Conservation (phyloP, 2,329 filamentous ascomycete genomes). For the Aureobasidium sp. region DNA sequence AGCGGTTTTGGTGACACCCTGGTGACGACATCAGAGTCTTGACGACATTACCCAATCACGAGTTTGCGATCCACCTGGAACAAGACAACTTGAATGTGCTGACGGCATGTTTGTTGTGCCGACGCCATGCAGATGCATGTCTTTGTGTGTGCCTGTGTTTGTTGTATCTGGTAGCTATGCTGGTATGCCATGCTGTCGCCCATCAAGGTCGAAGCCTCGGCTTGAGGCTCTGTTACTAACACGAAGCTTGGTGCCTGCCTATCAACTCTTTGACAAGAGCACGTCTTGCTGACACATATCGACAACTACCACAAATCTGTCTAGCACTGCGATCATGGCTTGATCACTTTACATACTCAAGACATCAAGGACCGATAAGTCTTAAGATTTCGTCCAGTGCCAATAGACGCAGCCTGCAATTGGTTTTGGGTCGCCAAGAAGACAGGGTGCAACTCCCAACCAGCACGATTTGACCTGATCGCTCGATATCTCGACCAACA, state of each 20-base stretch:
- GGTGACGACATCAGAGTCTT: conserved; percentile 10
- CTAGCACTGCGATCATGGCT: neutral
- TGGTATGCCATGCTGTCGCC: neutral
- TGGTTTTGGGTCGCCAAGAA: neutral
- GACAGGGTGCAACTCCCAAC: neutral
- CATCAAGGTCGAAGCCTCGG: conserved; percentile 9
- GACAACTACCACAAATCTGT: neutral
- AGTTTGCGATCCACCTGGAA: neutral
- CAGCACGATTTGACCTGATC: neutral
- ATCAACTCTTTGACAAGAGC: neutral
- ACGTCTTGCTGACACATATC: neutral
- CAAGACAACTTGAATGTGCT: neutral
- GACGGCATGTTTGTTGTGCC: conserved; percentile 4
- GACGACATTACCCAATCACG: conserved; percentile 3
- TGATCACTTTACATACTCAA: neutral
- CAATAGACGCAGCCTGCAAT: neutral
- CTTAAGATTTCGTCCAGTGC: neutral
- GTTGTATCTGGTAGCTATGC: neutral
- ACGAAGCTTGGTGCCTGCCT: neutral
- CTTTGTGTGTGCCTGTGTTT: neutral
- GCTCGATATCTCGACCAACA: neutral
- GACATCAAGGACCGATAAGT: neutral
- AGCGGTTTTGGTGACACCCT: neutral
- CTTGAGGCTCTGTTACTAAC: neutral
- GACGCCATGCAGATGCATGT: neutral